Percentiles rank a stretch among this genome's conserved stretches.
Evolutionary conservation across 768 basidiomycete genomes (phyloP).

Genomic region (Asterophora parasitica): DNA sequence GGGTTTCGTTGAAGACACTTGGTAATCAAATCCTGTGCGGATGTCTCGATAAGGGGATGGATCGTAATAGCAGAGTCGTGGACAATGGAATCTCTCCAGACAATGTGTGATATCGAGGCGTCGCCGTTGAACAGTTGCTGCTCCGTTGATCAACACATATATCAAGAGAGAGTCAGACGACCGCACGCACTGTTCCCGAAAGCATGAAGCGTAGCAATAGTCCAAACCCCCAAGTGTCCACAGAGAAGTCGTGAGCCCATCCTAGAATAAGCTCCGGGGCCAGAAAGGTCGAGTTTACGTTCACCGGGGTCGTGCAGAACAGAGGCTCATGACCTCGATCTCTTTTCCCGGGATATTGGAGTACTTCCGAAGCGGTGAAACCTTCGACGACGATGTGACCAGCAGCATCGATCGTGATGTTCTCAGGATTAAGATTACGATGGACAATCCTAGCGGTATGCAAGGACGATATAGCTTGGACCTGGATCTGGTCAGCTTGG

Average conservation of each 20-base stretch:
- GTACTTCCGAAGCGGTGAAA: slow-evolving; percentile 35
- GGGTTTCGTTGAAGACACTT: slow-evolving; percentile 60
- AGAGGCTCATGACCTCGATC: slow-evolving; percentile 27
- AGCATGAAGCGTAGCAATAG: slow-evolving; percentile 47
- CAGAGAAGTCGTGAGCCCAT: slow-evolving; percentile 47
- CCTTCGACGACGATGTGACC: slow-evolving; percentile 45
- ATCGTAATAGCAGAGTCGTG: slow-evolving; percentile 25
- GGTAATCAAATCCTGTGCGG: slow-evolving; percentile 38
- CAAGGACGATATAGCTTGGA: slow-evolving; percentile 37
- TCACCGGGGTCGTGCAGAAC: slow-evolving; percentile 37
- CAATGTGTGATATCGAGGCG: slow-evolving; percentile 18
- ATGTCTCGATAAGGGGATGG: slow-evolving; percentile 25
- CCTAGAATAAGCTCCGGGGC: slow-evolving; percentile 54
- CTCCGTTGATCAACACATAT: neutral
- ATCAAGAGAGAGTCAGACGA: neutral
- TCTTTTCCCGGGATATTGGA: slow-evolving; percentile 25
- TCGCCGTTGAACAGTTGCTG: slow-evolving; percentile 6
- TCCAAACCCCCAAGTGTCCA: slow-evolving; percentile 61
- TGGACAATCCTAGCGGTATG: slow-evolving; percentile 46
- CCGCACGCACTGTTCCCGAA: slow-evolving; percentile 36
- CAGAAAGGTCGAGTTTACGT: slow-evolving; percentile 24
- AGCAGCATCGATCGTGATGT: slow-evolving; percentile 35
- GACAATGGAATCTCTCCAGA: slow-evolving; percentile 30
- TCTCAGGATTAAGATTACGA: slow-evolving; percentile 39
- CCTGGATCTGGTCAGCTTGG: slow-evolving; percentile 19